Conservation (phyloP, 257 asterid species). For the Fraxinus americana region DNA sequence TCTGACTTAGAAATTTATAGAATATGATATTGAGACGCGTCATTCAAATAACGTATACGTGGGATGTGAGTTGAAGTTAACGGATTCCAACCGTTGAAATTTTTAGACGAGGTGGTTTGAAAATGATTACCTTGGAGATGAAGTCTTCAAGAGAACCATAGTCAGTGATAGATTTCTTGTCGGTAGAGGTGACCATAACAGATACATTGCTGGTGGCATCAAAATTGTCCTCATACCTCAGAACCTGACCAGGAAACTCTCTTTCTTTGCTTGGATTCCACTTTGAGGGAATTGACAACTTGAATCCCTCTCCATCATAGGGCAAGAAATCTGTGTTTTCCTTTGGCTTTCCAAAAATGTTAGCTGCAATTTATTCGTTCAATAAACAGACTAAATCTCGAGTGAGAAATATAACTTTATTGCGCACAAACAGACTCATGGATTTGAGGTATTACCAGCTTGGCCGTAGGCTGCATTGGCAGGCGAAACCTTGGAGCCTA, state of each 20-base stretch:
- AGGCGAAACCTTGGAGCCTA: constrained; percentile 52
- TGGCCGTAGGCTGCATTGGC: constrained; percentile 64
- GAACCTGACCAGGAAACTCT: constrained; percentile 76
- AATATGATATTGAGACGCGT: not conserved
- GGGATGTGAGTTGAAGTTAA: no score
- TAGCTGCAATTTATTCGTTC: constrained; percentile 45
- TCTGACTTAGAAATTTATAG: not conserved
- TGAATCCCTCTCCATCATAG: constrained; percentile 59
- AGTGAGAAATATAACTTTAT: not conserved
- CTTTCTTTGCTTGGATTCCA: constrained; percentile 73
- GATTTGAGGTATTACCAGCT: constrained; percentile 37
- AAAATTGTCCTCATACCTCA: constrained; percentile 85
- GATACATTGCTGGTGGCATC: constrained; percentile 65
- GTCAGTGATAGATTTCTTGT: constrained; percentile 79
- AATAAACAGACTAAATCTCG: not conserved
- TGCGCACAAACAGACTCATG: not conserved
- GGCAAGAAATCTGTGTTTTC: constrained; percentile 59
- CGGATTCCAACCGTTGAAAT: not conserved
- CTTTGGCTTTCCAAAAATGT: constrained; percentile 73
- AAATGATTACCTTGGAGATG: constrained; percentile 55
- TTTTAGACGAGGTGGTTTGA: not conserved
- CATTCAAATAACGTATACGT: no score
- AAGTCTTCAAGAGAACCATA: constrained; percentile 73
- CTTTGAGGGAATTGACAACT: constrained; percentile 56
- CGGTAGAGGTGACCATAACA: constrained; percentile 61